Evolutionary conservation across 2,329 filamentous ascomycete species (phyloP).

Genomic region (Venturia effusa): DNA sequence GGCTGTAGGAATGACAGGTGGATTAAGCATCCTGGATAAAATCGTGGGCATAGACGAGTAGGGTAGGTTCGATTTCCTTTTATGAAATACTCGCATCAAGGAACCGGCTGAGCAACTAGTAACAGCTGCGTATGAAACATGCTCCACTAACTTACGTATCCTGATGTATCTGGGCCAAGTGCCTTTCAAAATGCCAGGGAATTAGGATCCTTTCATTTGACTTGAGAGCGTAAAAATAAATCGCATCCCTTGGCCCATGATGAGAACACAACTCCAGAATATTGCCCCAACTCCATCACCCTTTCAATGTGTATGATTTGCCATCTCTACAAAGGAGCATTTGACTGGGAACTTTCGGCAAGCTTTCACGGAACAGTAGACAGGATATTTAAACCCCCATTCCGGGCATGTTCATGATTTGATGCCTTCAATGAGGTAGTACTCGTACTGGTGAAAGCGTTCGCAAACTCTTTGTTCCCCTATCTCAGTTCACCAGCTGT

Average conservation of each 20-base stretch:
- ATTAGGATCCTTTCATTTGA: background rate
- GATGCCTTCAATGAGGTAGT: background rate
- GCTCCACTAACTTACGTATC: background rate
- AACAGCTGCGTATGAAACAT: background rate
- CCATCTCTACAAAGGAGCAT: background rate
- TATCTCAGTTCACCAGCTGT: background rate
- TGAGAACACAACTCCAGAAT: background rate
- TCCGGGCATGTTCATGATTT: background rate
- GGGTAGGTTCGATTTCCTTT: constrained; percentile 1
- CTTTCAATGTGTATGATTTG: background rate
- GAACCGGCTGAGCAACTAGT: background rate
- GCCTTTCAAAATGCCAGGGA: background rate
- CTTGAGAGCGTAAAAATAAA: background rate
- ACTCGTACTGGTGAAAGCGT: background rate
- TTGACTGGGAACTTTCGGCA: background rate
- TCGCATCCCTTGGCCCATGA: background rate
- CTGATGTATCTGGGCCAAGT: too few relatives aligned
- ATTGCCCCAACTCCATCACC: background rate
- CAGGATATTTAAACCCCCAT: background rate
- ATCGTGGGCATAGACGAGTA: constrained; percentile 7
- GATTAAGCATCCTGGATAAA: constrained; percentile 9
- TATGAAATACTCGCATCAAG: background rate
- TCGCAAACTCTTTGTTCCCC: background rate
- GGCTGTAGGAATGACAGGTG: background rate
- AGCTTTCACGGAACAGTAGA: background rate